Evolutionary conservation across 305 asterid genomes (phyloP).

Genomic region (Rubia peregrina): DNA sequence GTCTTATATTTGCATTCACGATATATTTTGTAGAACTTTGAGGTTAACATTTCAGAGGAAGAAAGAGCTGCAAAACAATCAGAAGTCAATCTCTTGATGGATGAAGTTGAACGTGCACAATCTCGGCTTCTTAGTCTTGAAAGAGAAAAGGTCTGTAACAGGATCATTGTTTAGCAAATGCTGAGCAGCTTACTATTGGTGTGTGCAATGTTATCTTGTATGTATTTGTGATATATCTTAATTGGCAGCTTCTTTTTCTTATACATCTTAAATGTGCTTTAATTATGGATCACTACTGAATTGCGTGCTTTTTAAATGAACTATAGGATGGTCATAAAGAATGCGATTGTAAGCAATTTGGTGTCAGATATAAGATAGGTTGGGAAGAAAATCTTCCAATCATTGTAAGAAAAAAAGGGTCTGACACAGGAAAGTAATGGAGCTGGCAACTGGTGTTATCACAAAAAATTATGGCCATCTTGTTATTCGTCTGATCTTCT

Average conservation of each 20-base stretch:
- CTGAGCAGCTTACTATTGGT: not conserved
- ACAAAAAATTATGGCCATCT: not conserved
- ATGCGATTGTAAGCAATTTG: not conserved
- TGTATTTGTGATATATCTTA: not conserved
- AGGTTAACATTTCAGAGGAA: slow-evolving; percentile 57
- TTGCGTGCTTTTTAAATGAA: not conserved
- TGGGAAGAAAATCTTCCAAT: not conserved
- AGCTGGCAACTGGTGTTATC: not conserved
- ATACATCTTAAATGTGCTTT: not conserved
- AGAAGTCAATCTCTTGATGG: slow-evolving; percentile 89
- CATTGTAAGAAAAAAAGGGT: not conserved
- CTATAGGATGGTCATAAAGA: not conserved
- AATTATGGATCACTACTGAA: not conserved
- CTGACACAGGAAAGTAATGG: not conserved
- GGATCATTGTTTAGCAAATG: not conserved
- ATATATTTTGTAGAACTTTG: slow-evolving; percentile 15
- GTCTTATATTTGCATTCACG: not conserved
- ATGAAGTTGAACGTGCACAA: slow-evolving; percentile 98
- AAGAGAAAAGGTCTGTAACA: slow-evolving; percentile 78
- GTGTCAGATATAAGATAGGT: not conserved
- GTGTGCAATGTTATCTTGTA: not conserved
- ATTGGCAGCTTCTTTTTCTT: not conserved
- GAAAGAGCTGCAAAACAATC: slow-evolving; percentile 89
- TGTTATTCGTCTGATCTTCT: not conserved
- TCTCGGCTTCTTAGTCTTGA: slow-evolving; percentile 91